Base-by-base conservation (phyloP, 441 rosid genomes). In the Eutrema salsugineum region DNA sequence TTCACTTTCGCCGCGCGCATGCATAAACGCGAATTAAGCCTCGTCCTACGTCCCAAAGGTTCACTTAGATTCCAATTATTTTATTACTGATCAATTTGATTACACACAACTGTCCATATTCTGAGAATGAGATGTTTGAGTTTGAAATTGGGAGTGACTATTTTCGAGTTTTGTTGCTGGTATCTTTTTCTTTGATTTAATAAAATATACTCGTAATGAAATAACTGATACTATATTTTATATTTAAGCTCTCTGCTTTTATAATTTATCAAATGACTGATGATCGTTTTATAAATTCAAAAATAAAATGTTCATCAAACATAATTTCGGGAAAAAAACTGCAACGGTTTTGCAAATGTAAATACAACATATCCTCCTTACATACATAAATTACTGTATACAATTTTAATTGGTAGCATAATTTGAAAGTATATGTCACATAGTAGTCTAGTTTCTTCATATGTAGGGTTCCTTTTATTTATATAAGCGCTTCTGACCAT, bases 1-100 rank as follows among this genome's bases (percentile, higher is more conserved):
- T 75, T 75, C 78, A 75, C 64, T 68, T 75, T 53, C 73, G 78
- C 78, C 73, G 78, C 78, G 73, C 27, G 69, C 78, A 68, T 75
- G 73, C 73, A 53, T 51, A 49, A 17, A 61, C 73, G 58, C 53
- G 35, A 68, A 44, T 51, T 44, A 51, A 75, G 78, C 66, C 78
- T 68, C 46, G 50, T 33, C 78, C 14, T 53, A 66, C 73, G 63
- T 75, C 68, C 68, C 78, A 74, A 74, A 74, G 63, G 78, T 67
- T 67, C 72, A 59, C 62, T 59, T 74, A 33, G 49, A 67, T 59
- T 74, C 72, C 57, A 33, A 24, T 66, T 3, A 24, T 24, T 24
- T 59, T 42, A 19, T 36, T 66, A 58, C 39, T 42, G 57, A 60
- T 40, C 8, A 66, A 73, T 2, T 58, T 50, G 63, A 46, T 17